Evolutionary conservation across 257 asterid species (phyloP).

Genomic region (Avicennia marina): DNA sequence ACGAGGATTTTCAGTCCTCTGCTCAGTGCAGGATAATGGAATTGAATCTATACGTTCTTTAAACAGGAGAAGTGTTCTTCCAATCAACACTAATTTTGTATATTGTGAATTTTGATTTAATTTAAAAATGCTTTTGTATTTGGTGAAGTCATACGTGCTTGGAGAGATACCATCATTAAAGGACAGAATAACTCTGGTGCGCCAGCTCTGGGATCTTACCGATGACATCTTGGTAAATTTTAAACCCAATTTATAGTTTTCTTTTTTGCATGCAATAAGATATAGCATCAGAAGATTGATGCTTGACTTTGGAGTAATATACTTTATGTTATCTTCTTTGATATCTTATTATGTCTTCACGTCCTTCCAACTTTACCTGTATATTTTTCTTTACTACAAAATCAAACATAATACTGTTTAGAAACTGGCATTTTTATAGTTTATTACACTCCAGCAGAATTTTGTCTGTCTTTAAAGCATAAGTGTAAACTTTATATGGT

Average conservation of each 20-base stretch:
- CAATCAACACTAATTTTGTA: constrained; percentile 3
- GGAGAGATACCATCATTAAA: constrained; percentile 91
- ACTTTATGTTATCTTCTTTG: background rate
- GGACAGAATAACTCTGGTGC: constrained; percentile 89
- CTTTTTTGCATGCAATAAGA: constrained; percentile 1
- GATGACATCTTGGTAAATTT: constrained; percentile 72
- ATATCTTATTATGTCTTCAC: too few relatives aligned
- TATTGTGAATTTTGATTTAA: constrained; percentile 13
- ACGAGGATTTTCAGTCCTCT: constrained; percentile 14
- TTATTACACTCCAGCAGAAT: background rate
- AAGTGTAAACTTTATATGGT: background rate
- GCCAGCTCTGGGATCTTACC: constrained; percentile 94
- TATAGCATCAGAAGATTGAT: background rate
- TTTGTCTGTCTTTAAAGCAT: background rate
- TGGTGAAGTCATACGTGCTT: constrained; percentile 81
- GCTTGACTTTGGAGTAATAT: constrained; percentile 11
- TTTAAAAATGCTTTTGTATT: constrained; percentile 20
- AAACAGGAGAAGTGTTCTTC: background rate
- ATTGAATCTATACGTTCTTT: background rate
- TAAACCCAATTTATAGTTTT: constrained; percentile 2
- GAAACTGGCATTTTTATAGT: background rate
- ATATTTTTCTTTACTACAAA: background rate
- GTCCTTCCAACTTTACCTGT: background rate
- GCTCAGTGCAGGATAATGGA: constrained; percentile 2
- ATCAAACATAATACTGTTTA: background rate